Evolutionary conservation across 805 yeast species (phyloP), one percentile per base, ranked within the genome.

Genomic region (Yamadazyma endophytica): DNA sequence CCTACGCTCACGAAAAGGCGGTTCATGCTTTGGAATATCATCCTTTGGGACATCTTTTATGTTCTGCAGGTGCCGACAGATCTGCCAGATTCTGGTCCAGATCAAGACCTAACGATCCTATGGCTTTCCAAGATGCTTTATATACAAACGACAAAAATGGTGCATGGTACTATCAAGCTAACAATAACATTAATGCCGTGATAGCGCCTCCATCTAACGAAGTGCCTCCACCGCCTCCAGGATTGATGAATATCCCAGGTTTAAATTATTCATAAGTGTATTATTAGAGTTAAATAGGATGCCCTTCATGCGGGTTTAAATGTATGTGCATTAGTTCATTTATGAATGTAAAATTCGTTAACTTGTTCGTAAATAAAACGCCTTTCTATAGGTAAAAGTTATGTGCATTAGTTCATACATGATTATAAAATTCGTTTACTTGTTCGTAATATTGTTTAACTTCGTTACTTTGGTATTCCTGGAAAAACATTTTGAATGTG

Each of bases 81-180:
- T 78, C 94, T 4, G 85, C 95, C 15, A 63, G 97, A 34, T 85
- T 94, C 58, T 92, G 99, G 99, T 78, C 89, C 18, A 69, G 99
- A 31, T 82, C 95, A 1, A 70, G 95, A 51, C 96, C 97, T 2
- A 82, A 80, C 44, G 98, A 92, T 61, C 82, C 86, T 1, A 75
- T 73, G 50, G 83, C 85, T 3, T 87, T 77, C 61, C 76, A 79
- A 42, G 96, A 86, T 54, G 82, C 86, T 11, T 78, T 86, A 35
- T 87, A 88, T 57, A 81, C 86, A 9, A 62, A 67, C 43, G 68
- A 66, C 20, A 65, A 67, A 42, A 54, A 50, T 26, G 72, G 71
- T 9, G 70, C 71, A 9, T 65, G 72, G 73, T 66, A 66, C 46
- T 66, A 65, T 36, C 61, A 64, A 13, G 70, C 65, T 19, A 66